phyloP scores from a whole-genome alignment of 805 yeast species.

The Citeromyces nyonsensis region DNA sequence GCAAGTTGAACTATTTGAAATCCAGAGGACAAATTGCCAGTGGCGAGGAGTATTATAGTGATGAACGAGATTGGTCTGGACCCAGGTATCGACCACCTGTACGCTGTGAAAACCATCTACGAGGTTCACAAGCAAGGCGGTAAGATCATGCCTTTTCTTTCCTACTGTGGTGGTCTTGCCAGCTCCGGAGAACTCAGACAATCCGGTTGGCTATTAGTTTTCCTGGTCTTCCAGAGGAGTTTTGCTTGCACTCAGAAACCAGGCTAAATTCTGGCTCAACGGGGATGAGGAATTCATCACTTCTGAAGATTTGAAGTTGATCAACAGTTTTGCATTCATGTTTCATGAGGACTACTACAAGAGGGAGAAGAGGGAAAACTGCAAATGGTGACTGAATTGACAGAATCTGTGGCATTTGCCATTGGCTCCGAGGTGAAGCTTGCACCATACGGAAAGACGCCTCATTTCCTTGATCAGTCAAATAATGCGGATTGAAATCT shows the following conservation, averaged over 20 bases:
- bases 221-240: slow-evolving; percentile 99
- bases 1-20: no score
- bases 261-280: slow-evolving; percentile 78
- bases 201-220: slow-evolving; percentile 97
- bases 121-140: slow-evolving; percentile 90
- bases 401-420: no score
- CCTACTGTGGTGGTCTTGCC: slow-evolving; percentile 99
- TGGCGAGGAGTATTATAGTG: slow-evolving; percentile 88
- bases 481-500: no score
- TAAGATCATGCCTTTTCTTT: slow-evolving; percentile 83
- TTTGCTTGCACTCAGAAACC: slow-evolving; percentile 83
- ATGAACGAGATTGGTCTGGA: slow-evolving; percentile 98
- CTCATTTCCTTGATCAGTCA: no score
- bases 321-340: no score
- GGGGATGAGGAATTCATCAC: slow-evolving; percentile 69
- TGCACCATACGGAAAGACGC: no score
- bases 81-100: slow-evolving; percentile 97
- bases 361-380: no score
- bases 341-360: no score
- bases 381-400: no score
- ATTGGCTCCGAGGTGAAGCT: no score
- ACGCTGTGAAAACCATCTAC: slow-evolving; percentile 95
- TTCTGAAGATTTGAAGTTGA: slow-evolving; percentile 85
- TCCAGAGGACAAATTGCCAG: no score
- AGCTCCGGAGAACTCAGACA: slow-evolving; percentile 94